Base-by-base conservation (phyloP, 2,329 filamentous ascomycete species). In the Gyromitra esculenta region DNA sequence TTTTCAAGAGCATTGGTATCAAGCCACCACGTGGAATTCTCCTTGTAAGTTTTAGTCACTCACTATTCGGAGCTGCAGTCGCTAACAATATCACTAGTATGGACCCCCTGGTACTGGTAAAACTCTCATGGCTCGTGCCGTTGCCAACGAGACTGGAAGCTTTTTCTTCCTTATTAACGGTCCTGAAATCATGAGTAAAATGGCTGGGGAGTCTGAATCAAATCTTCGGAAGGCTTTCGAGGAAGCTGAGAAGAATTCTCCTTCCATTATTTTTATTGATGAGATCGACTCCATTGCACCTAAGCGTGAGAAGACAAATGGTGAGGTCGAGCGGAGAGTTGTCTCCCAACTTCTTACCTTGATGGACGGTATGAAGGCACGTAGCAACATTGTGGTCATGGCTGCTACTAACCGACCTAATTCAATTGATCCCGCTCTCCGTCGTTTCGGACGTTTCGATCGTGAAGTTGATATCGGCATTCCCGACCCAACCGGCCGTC, bases 1-100 rank as follows among this genome's bases (percentile, higher is more conserved):
- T 99, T 65, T 99, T 99, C 92, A 99, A 98, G 89, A 98, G 95
- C 52, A 98, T 99, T 83, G 96, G 96, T 90, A 97, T 99, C 87
- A 99, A 99, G 89, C 96, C 96, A 72, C 96, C 96, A 59, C 94
- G 96, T 83, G 96, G 96, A 90, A 97, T 98, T 83, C 89, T 99
- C 83, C 93, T 99, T 71, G 86, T 88, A 85, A 76, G 69, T 65
- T 45, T 31, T 31, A 43, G 31, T 35, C 35, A n/a, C 25, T 31
- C 37, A 54, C 8, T n/a, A 31, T 7, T 60, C 31, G 1, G 6
- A 54, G 8, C 54, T 45, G 6, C 6, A 15, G 13, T 15, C 54
- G 45, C 67, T 78, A 67, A 79, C 35, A 5, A 21, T 68, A 35
- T 48, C 2, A 57, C 66, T 71, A 80, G 83, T 95, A 92, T 84